A percentile compares a stretch with the other conserved stretches of the same genome.
These are phyloP conservation scores for Boletus pseudopeckii DNA, from an alignment of 768 basidiomycete genomes.

Conservation along the genomic window DNA sequence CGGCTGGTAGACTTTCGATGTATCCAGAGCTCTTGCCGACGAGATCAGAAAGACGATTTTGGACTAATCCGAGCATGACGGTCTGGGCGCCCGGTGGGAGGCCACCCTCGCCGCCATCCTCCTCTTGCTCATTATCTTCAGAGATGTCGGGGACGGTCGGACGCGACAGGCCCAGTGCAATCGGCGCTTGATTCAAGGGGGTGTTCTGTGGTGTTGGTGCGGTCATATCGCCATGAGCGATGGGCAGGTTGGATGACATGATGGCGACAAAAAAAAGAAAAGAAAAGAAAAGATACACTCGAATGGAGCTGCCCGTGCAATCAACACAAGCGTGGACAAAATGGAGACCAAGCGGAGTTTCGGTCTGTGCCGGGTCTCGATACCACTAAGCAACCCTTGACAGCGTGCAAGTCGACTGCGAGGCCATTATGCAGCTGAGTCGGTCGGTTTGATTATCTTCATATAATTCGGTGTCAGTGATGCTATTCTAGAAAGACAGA, in stretches of 20 bases:
- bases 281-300: conserved; percentile 21
- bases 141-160: conserved; percentile 87
- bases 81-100: conserved; percentile 48
- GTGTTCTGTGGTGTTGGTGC: conserved; percentile 97
- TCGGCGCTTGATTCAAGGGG: conserved; percentile 77
- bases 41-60: conserved; percentile 79
- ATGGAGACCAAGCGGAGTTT: conserved; percentile 34
- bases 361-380: conserved; percentile 32
- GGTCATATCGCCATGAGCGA: conserved; percentile 56
- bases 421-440: background rate
- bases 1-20: conserved; percentile 80
- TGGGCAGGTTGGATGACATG: conserved; percentile 73
- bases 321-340: conserved; percentile 23
- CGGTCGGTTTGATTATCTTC: no score
- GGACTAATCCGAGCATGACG: conserved; percentile 82
- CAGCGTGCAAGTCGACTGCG: no score
- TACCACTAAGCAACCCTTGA: background rate
- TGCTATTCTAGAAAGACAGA: no score
- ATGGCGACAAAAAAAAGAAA: conserved; percentile 24
- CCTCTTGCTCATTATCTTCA: conserved; percentile 74
- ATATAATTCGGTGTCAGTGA: no score
- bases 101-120: conserved; percentile 49
- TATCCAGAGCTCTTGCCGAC: conserved; percentile 93
- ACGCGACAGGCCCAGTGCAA: conserved; percentile 74
- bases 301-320: conserved; percentile 19